Percentiles rank a stretch among this genome's conserved stretches.
Conservation (phyloP, 2,329 filamentous ascomycete genomes). For the Penicillium sp. region DNA sequence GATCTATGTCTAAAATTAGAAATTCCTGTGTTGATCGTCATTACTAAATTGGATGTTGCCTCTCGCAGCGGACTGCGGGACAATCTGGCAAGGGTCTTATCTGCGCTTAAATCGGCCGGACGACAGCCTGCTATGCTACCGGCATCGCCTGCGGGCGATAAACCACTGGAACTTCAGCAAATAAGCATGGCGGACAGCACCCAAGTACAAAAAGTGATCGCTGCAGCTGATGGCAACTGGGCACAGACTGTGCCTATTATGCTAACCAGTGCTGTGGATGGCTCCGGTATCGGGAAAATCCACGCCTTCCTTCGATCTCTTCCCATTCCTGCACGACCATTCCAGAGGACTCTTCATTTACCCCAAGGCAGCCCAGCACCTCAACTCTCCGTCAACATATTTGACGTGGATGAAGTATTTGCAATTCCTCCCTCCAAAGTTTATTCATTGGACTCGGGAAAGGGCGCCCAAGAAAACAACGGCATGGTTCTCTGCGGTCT, state of each 20-base stretch:
- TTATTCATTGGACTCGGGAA: slow-evolving; percentile 41
- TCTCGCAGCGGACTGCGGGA: slow-evolving; percentile 68
- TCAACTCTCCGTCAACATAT: slow-evolving; percentile 64
- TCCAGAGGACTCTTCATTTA: slow-evolving; percentile 23
- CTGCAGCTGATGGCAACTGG: slow-evolving; percentile 38
- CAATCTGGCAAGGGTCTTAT: slow-evolving; percentile 71
- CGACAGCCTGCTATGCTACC: slow-evolving; percentile 70
- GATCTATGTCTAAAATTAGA: slow-evolving; percentile 79
- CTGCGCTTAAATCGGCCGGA: slow-evolving; percentile 72
- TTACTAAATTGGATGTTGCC: slow-evolving; percentile 89
- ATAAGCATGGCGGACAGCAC: slow-evolving; percentile 58
- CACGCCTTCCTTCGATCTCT: slow-evolving; percentile 78
- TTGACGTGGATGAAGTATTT: slow-evolving; percentile 90
- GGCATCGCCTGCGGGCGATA: slow-evolving; percentile 47
- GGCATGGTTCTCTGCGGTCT: slow-evolving; percentile 82
- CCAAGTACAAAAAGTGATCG: slow-evolving; percentile 59
- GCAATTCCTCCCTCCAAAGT: slow-evolving; percentile 66
- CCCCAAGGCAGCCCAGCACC: slow-evolving; percentile 9
- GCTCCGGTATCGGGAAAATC: slow-evolving; percentile 74
- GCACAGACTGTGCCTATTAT: slow-evolving; percentile 72
- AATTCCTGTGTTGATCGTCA: slow-evolving; percentile 73
- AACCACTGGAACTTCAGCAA: slow-evolving; percentile 53
- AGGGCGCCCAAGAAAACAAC: slow-evolving; percentile 46
- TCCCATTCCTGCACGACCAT: slow-evolving; percentile 59
- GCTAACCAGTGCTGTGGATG: slow-evolving; percentile 82